These are phyloP conservation scores for Colletotrichum chlorophyti DNA, from an alignment of 2,329 filamentous ascomycete genomes.

Conservation along the genomic window DNA sequence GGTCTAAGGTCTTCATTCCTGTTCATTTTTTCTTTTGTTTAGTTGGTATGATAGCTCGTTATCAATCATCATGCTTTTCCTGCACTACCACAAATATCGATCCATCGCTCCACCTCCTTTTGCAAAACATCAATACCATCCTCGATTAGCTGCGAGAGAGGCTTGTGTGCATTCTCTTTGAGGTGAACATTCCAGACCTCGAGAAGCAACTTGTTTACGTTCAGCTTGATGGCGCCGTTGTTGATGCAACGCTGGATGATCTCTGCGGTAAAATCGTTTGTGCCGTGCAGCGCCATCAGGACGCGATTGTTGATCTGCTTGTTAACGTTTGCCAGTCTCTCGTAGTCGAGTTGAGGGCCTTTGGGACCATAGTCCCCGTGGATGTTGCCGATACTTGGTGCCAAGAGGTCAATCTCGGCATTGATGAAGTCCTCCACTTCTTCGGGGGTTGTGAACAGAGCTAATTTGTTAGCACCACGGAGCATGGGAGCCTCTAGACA, in stretches of 20 bases:
- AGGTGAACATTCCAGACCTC: conserved; percentile 16
- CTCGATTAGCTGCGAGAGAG: conserved; percentile 34
- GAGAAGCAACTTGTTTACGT: conserved; percentile 28
- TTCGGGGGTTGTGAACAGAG: conserved; percentile 67
- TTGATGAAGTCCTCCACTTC: conserved; percentile 74
- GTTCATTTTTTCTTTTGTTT: neutral
- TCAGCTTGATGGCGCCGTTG: conserved; percentile 29
- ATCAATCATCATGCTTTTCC: conserved; percentile 31
- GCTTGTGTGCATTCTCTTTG: conserved; percentile 30
- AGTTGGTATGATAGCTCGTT: neutral
- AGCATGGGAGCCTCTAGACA: no score
- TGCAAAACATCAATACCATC: conserved; percentile 32
- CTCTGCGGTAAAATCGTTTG: conserved; percentile 31
- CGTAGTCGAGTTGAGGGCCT: conserved; percentile 69
- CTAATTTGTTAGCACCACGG: neutral
- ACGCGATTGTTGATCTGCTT: conserved; percentile 15
- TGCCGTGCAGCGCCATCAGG: conserved; percentile 32
- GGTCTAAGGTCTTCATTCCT: no score
- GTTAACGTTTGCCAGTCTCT: conserved; percentile 50
- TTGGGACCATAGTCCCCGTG: conserved; percentile 75
- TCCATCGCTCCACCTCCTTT: conserved; percentile 32
- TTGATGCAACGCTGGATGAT: conserved; percentile 29
- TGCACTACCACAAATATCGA: conserved; percentile 34
- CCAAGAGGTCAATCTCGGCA: conserved; percentile 76
- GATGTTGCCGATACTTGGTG: conserved; percentile 79